Conservation (phyloP, 805 yeast species). For the Wickerhamiella australiensis region DNA sequence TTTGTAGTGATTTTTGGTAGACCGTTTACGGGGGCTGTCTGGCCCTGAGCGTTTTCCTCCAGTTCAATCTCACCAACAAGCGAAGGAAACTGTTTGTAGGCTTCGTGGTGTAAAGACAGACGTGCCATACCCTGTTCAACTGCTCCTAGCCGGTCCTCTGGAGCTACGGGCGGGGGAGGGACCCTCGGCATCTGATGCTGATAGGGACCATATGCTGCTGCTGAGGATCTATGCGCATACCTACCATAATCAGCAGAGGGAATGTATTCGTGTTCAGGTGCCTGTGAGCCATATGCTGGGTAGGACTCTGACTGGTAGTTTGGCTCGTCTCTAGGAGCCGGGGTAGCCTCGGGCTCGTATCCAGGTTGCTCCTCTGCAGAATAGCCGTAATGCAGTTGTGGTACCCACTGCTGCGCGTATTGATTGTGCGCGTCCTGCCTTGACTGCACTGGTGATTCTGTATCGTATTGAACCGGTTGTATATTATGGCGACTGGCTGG, state of each 20-base stretch:
- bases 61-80: neutral
- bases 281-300: neutral
- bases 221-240: neutral
- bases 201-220: neutral
- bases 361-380: constrained; percentile 1
- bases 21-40: neutral
- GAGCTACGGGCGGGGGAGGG: neutral
- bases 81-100: constrained; percentile 4
- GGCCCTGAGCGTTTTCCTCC: neutral
- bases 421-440: neutral
- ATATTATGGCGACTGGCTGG: neutral
- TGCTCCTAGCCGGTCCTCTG: neutral
- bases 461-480: neutral
- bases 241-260: neutral
- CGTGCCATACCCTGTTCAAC: neutral
- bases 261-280: neutral
- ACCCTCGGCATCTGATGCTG: neutral
- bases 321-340: neutral
- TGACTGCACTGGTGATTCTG: neutral
- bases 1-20: constrained; percentile 14
- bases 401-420: constrained; percentile 3
- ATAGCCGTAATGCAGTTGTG: neutral
- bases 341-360: neutral
- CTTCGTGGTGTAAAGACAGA: neutral
- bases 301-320: neutral